A percentile compares a stretch with the other conserved stretches of the same genome.
Conservation (phyloP, 2,329 filamentous ascomycete species). For the Myriosclerotinia scirpicola region DNA sequence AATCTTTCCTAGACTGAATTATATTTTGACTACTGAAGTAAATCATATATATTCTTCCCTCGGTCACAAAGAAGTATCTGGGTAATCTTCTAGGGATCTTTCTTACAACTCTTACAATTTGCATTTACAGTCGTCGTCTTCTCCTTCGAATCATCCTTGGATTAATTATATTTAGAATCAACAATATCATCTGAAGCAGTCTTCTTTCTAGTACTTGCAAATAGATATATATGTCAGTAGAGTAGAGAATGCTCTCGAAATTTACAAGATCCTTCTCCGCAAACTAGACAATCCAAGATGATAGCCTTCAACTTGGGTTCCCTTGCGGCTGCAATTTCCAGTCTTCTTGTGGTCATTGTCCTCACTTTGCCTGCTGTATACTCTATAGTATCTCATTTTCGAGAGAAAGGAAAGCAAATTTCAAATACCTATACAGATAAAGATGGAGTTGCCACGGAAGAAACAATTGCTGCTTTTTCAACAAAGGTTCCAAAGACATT, state of each 20-base stretch:
- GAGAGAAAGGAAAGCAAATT: slow-evolving; percentile 36
- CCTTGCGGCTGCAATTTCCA: slow-evolving; percentile 32
- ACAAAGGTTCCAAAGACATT: slow-evolving; percentile 56
- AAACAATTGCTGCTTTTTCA: slow-evolving; percentile 62
- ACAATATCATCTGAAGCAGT: background rate
- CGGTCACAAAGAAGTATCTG: too few relatives aligned
- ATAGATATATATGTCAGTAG: background rate
- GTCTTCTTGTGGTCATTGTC: slow-evolving; percentile 43
- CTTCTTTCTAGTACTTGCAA: background rate
- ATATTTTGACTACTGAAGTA: too few relatives aligned
- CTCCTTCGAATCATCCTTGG: too few relatives aligned
- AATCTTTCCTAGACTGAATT: too few relatives aligned
- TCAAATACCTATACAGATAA: slow-evolving; percentile 61
- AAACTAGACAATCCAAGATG: slow-evolving; percentile 42
- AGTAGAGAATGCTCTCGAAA: slow-evolving; percentile 12
- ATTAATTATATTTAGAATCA: too few relatives aligned
- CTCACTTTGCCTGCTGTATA: slow-evolving; percentile 44
- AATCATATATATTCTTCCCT: too few relatives aligned
- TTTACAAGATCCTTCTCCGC: background rate
- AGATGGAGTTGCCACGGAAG: slow-evolving; percentile 67
- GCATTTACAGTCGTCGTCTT: too few relatives aligned
- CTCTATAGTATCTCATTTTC: slow-evolving; percentile 42
- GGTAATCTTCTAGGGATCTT: too few relatives aligned
- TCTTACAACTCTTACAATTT: too few relatives aligned
- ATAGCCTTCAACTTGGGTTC: slow-evolving; percentile 53